These are phyloP conservation scores for Colletotrichum cordylinicola DNA, from an alignment of 2,329 filamentous ascomycete species.

Conservation along the genomic window DNA sequence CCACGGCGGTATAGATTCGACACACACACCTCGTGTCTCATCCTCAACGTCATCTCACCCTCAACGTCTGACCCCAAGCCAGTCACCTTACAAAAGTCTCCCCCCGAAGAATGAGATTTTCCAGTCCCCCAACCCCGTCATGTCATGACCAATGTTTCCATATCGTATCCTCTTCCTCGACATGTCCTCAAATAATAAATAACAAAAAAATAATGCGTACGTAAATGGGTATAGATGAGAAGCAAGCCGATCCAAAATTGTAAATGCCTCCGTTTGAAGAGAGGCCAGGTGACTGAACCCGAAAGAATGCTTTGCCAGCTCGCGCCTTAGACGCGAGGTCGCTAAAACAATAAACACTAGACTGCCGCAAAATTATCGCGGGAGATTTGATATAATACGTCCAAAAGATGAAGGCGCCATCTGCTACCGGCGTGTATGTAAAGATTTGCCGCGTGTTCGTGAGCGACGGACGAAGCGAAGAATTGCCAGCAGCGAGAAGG, in stretches of 20 bases:
- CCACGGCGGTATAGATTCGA: neutral
- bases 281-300: neutral
- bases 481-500: slow-evolving; percentile 18
- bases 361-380: neutral
- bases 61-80: neutral
- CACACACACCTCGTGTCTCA: neutral
- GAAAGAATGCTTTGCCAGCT: slow-evolving; percentile 19
- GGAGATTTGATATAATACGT: neutral
- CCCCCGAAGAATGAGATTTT: slow-evolving; percentile 5
- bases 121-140: neutral
- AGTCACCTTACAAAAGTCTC: neutral
- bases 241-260: slow-evolving; percentile 19
- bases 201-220: slow-evolving; percentile 20
- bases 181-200: slow-evolving; percentile 1
- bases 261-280: slow-evolving; percentile 1
- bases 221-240: slow-evolving; percentile 26
- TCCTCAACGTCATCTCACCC: neutral
- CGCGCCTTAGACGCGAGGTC: neutral
- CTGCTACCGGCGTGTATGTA: slow-evolving; percentile 11
- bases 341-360: slow-evolving; percentile 25
- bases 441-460: slow-evolving; percentile 13
- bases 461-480: slow-evolving; percentile 17
- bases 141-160: slow-evolving; percentile 17
- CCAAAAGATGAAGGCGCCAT: slow-evolving; percentile 10
- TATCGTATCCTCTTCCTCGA: slow-evolving; percentile 9